phyloP scores from a whole-genome alignment of 768 basidiomycete genomes.

The Leccinellum albellum region DNA sequence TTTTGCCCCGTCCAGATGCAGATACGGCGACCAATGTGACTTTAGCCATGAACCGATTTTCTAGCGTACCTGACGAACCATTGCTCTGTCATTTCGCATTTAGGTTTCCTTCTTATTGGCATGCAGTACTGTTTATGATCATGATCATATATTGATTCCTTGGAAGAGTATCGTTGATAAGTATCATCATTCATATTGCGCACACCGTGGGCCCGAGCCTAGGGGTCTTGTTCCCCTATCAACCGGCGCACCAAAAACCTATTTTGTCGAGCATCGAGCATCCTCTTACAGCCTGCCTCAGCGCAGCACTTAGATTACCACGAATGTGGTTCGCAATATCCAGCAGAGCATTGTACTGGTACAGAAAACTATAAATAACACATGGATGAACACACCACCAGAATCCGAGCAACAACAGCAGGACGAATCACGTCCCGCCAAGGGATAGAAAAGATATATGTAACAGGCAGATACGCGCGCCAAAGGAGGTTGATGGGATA shows the following conservation, averaged over 20 bases:
- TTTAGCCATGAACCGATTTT: constrained; percentile 63
- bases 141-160: constrained; percentile 9
- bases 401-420: constrained; percentile 28
- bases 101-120: constrained; percentile 7
- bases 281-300: background rate
- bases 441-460: constrained; percentile 29
- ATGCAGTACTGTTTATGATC: constrained; percentile 12
- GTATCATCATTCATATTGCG: constrained; percentile 2
- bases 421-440: constrained; percentile 22
- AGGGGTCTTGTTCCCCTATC: background rate
- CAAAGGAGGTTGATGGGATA: constrained; percentile 12
- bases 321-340: constrained; percentile 17
- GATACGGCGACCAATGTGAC: constrained; percentile 85
- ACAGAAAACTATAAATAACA: constrained; percentile 38
- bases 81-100: background rate
- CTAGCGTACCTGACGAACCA: constrained; percentile 9
- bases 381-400: constrained; percentile 21
- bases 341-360: constrained; percentile 26
- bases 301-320: background rate
- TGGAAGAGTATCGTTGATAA: constrained; percentile 6
- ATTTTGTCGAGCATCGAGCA: constrained; percentile 6
- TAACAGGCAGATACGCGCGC: constrained; percentile 19
- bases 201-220: background rate
- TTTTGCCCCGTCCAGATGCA: constrained; percentile 55
- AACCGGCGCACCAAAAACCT: constrained; percentile 1